Evolutionary conservation across 1,139 yeast genomes (phyloP).

Genomic region (Insectozyma bohioensis): DNA sequence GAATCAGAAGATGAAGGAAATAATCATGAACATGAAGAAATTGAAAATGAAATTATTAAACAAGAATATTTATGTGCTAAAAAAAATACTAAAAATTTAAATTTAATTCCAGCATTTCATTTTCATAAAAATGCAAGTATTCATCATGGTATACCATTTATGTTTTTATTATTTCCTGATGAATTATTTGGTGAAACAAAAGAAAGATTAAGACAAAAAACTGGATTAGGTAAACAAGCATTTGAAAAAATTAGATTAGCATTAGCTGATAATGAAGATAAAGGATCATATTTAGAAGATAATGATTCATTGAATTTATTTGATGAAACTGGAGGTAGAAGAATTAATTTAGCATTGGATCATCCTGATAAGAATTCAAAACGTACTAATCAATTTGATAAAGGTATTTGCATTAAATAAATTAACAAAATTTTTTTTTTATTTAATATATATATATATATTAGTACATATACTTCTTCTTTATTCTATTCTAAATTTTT

Average conservation of each 20-base stretch:
- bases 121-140: conserved; percentile 70
- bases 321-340: conserved; percentile 52
- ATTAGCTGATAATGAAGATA: conserved; percentile 42
- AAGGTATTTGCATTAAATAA: conserved; percentile 55
- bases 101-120: conserved; percentile 58
- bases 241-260: conserved; percentile 75
- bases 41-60: conserved; percentile 23
- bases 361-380: conserved; percentile 74
- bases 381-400: conserved; percentile 49
- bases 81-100: conserved; percentile 36
- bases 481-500: conserved; percentile 5
- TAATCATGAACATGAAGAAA: conserved; percentile 6
- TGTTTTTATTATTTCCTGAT: conserved; percentile 62
- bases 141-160: conserved; percentile 87
- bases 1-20: conserved; percentile 6
- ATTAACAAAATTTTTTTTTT: background rate
- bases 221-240: conserved; percentile 79
- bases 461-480: no score
- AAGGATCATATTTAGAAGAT: conserved; percentile 51
- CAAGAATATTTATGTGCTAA: conserved; percentile 31
- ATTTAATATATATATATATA: background rate
- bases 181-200: conserved; percentile 69
- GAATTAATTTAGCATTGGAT: conserved; percentile 68
- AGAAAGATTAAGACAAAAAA: conserved; percentile 59
- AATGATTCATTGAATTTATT: conserved; percentile 55